Evolutionary conservation across 805 yeast species (phyloP).

Genomic region (Candida sithepensis): DNA sequence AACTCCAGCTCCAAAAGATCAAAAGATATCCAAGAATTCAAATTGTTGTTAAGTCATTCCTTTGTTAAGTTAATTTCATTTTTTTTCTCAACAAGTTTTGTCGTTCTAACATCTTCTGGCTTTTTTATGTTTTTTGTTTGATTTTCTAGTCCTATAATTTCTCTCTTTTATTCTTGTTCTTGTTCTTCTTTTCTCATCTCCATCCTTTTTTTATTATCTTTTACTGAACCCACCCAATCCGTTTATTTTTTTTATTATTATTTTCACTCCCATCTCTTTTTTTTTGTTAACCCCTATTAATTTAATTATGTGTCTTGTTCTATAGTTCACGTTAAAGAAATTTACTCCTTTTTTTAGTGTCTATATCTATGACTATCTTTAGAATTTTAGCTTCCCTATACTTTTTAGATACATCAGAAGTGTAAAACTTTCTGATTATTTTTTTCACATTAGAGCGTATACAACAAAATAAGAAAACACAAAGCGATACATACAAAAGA

Average conservation of each 20-base stretch:
- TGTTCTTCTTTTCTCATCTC: slow-evolving; percentile 31
- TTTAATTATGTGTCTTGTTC: too few relatives aligned
- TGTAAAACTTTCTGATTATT: background rate
- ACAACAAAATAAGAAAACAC: background rate
- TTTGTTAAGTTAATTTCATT: background rate
- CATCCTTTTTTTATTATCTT: too few relatives aligned
- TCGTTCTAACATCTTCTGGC: too few relatives aligned
- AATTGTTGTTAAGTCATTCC: slow-evolving; percentile 56
- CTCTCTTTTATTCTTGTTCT: slow-evolving; percentile 2
- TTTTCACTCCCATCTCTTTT: background rate
- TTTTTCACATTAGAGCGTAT: background rate
- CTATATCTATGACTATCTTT: too few relatives aligned
- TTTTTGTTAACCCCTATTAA: too few relatives aligned
- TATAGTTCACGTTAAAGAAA: too few relatives aligned
- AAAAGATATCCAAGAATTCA: slow-evolving; percentile 51
- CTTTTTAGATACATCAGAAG: background rate
- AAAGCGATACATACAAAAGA: background rate
- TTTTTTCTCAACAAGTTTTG: background rate
- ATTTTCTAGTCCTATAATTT: background rate
- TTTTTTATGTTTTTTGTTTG: background rate
- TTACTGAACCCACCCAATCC: too few relatives aligned
- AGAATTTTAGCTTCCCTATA: too few relatives aligned
- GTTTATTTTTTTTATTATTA: background rate
- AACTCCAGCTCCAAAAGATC: slow-evolving; percentile 89
- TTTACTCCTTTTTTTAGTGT: too few relatives aligned